Base-by-base conservation (phyloP, 257 asterid species). In the Primulina eburnea region DNA sequence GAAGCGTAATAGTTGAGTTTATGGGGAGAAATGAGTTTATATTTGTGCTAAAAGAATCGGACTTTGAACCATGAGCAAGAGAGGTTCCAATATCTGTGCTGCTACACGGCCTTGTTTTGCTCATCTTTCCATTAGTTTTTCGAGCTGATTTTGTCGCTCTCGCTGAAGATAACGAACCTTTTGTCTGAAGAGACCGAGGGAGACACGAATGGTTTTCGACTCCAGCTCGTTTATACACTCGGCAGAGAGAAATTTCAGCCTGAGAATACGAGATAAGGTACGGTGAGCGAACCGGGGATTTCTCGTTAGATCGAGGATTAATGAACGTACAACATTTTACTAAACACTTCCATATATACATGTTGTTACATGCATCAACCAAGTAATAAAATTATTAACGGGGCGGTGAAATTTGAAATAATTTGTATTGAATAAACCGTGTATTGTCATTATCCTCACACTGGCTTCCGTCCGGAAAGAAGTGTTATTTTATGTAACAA, bases 211-310 rank as follows among this genome's bases (percentile, higher is more conserved):
- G 95, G 55, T 91, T 97, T 70, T 89, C 99, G 4, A 91, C 90
- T 76, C 97, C 99, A 2, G 97, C 81, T 74, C 99, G 77, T 71
- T 94, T 94, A 83, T 91, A 82, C 20, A 94, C 97, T 0, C 97
- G 96, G 66, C 99, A 94, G 24, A 94, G 88, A 1, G 99, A 94
- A 50, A 94, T 94, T 74, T 94, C 99, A 2, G 92, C 92, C 99
- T 93, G 90, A 43, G 29, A 66, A 40, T 16, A 29, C 20, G 35
- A 56, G 6, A 3, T 12, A 29, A 60, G 47, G 12, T 20, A 33
- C 6, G 9, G 55, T 28, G 30, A 28, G 30, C 30, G 30, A 28
- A 28, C 30, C 30, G 30, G 30, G 30, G 30, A 28, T 8, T 38
- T 38, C 2, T 38, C 50, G 3, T 0, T 38, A 10, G 50, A 38